Evolutionary conservation across 768 basidiomycete species (phyloP).

Genomic region (Mycena alexandri): DNA sequence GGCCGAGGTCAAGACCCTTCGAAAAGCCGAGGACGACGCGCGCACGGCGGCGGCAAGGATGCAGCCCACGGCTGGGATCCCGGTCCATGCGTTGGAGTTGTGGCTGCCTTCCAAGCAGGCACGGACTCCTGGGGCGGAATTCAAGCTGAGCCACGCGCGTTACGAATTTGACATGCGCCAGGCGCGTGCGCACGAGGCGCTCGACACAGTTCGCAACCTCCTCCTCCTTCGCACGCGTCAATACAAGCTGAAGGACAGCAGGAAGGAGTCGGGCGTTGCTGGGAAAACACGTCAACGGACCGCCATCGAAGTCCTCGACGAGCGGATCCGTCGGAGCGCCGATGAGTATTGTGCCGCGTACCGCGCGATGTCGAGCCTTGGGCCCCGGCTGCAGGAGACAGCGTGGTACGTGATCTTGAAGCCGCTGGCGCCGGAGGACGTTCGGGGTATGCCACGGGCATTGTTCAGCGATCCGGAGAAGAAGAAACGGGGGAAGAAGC

Average conservation of each 20-base stretch:
- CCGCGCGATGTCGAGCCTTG: constrained; percentile 27
- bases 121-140: not conserved
- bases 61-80: not conserved
- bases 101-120: constrained; percentile 44
- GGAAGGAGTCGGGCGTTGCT: constrained; percentile 38
- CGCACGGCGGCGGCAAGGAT: not conserved
- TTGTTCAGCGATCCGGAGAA: too few relatives aligned
- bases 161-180: constrained; percentile 41
- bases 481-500: not conserved
- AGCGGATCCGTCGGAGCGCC: constrained; percentile 31
- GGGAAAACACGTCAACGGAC: constrained; percentile 41
- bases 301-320: constrained; percentile 34
- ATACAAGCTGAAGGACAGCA: constrained; percentile 40
- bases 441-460: constrained; percentile 34
- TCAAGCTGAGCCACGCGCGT: constrained; percentile 20
- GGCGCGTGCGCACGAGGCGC: constrained; percentile 42
- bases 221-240: constrained; percentile 40
- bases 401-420: constrained; percentile 34
- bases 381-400: not conserved
- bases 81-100: constrained; percentile 17
- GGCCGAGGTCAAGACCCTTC: not conserved
- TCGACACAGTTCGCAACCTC: constrained; percentile 37
- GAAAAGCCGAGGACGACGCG: not conserved
- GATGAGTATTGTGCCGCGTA: constrained; percentile 37
- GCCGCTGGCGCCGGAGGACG: constrained; percentile 28